These are phyloP conservation scores for Harringtonia aguacate DNA, from an alignment of 2,329 filamentous ascomycete genomes.

Conservation along the genomic window DNA sequence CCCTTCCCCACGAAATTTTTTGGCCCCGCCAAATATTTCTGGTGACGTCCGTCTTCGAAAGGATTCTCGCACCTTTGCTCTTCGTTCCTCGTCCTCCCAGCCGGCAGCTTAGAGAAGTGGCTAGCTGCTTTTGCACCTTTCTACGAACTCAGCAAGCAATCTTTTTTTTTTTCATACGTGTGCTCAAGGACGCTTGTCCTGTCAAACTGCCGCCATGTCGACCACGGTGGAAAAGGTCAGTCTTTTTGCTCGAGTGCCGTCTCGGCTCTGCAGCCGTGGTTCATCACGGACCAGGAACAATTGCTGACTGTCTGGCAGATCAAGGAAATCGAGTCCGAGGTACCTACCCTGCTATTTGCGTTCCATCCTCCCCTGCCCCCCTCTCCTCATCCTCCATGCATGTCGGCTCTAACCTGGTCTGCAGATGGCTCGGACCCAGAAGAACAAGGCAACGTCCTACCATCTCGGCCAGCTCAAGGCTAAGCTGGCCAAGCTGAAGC, in stretches of 20 bases:
- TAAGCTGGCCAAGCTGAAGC: constrained; percentile 95
- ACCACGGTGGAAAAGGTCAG: constrained; percentile 91
- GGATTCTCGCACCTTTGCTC: not conserved
- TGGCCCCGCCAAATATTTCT: constrained; percentile 11
- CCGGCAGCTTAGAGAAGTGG: too few relatives aligned
- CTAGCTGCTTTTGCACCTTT: too few relatives aligned
- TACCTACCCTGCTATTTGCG: constrained; percentile 29
- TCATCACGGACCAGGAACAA: not conserved
- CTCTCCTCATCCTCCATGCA: not conserved
- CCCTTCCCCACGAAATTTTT: constrained; percentile 9
- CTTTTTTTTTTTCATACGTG: not conserved
- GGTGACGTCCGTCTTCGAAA: not conserved
- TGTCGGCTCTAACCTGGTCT: not conserved
- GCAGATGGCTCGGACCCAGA: constrained; percentile 91
- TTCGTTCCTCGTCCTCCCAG: not conserved
- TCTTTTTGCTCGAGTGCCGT: not conserved
- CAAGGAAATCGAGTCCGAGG: constrained; percentile 93
- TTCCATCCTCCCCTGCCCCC: not conserved
- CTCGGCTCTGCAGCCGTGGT: constrained; percentile 6
- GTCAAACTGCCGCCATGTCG: constrained; percentile 56
- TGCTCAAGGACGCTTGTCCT: not conserved
- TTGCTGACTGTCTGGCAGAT: constrained; percentile 46
- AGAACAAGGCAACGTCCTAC: constrained; percentile 91
- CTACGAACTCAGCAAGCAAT: too few relatives aligned
- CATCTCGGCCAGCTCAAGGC: constrained; percentile 95